Evolutionary conservation across 208 protist genomes (phyloP).

Genomic region (Naegleria gruberi): DNA sequence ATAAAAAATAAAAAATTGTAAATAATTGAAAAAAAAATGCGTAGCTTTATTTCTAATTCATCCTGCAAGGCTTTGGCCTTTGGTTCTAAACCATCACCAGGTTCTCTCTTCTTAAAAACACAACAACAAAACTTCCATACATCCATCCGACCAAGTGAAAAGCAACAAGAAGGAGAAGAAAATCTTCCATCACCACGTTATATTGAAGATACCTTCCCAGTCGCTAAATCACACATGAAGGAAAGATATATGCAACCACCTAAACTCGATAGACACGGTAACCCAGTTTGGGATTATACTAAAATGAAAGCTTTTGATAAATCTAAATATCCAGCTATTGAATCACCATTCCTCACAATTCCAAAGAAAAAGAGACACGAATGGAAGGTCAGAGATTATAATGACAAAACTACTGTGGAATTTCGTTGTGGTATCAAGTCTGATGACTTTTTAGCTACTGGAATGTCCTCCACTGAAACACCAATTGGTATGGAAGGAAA

Average conservation of each 20-base stretch:
- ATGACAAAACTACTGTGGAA: background rate
- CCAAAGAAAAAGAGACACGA: background rate
- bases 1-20: no score
- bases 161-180: background rate
- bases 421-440: background rate
- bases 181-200: background rate
- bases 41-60: no score
- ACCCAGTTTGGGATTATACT: conserved; percentile 9
- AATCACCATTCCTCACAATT: background rate
- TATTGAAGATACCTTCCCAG: background rate
- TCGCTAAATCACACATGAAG: background rate
- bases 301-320: background rate
- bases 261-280: background rate
- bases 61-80: no score
- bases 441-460: background rate
- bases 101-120: no score
- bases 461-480: background rate
- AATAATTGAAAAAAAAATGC: no score
- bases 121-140: no score
- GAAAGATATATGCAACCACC: background rate
- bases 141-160: background rate
- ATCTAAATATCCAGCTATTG: conserved; percentile 4
- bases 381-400: background rate
- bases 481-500: background rate
- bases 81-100: no score